These are phyloP conservation scores for Alternaria brassicicola DNA, from an alignment of 2,329 filamentous ascomycete genomes.

Conservation along the genomic window DNA sequence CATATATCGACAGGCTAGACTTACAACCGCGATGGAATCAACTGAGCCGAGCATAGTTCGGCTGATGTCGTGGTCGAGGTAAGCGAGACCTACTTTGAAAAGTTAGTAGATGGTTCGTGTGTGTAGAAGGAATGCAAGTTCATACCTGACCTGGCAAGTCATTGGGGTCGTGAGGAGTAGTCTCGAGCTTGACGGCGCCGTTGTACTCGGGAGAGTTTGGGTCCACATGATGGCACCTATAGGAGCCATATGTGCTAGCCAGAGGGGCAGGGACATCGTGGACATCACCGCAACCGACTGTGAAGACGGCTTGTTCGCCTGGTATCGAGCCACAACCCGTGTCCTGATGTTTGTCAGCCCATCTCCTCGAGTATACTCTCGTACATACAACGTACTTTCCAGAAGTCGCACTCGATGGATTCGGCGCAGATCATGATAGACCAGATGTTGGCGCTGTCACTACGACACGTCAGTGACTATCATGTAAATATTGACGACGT, in stretches of 20 bases:
- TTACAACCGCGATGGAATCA: background rate
- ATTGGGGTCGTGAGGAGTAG: background rate
- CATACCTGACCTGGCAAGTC: background rate
- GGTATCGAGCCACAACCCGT: background rate
- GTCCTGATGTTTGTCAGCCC: background rate
- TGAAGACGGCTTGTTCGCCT: background rate
- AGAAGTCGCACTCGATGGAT: conserved; percentile 15
- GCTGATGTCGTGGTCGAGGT: background rate
- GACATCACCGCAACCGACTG: conserved; percentile 5
- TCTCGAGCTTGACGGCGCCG: background rate
- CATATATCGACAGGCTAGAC: background rate
- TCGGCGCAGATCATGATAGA: conserved; percentile 21
- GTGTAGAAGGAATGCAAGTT: background rate
- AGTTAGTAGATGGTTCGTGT: background rate
- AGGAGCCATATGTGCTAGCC: background rate
- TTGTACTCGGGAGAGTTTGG: background rate
- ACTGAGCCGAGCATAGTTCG: background rate
- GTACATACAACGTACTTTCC: background rate
- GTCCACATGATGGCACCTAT: background rate
- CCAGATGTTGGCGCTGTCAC: background rate
- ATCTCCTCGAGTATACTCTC: too few species aligned
- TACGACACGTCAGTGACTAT: background rate
- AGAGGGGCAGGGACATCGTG: background rate
- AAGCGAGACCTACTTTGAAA: background rate
- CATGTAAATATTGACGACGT: background rate